Evolutionary conservation across 1,284 basidiomycete species (phyloP).

Genomic region (Ceratobasidium sp.): DNA sequence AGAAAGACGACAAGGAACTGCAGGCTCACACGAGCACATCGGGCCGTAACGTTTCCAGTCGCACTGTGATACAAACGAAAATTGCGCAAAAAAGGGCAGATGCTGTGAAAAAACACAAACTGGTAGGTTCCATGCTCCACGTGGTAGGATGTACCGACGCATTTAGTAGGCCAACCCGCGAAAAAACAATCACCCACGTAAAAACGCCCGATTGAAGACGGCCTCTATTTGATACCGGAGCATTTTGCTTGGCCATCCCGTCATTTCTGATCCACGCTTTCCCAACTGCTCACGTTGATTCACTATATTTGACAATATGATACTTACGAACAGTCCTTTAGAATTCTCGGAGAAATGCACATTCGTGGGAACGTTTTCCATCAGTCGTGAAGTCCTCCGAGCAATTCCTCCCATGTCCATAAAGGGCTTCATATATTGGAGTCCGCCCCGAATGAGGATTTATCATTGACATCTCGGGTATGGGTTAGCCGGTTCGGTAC

Average conservation of each 20-base stretch:
- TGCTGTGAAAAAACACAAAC: conserved; percentile 34
- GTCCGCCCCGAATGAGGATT: neutral
- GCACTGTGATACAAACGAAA: conserved; percentile 29
- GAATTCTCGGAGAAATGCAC: conserved; percentile 28
- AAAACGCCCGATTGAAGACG: neutral
- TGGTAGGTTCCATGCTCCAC: conserved; percentile 7
- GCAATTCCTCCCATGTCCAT: neutral
- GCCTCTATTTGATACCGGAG: neutral
- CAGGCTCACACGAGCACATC: neutral
- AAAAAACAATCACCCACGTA: neutral
- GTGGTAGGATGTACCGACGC: neutral
- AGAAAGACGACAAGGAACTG: neutral
- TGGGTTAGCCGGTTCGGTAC: conserved; percentile 30
- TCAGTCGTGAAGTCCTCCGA: conserved; percentile 30
- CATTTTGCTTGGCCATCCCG: neutral
- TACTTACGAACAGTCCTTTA: conserved; percentile 29
- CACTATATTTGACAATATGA: conserved; percentile 7
- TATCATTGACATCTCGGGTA: conserved; percentile 26
- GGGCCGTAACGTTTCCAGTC: neutral
- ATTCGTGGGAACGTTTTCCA: conserved; percentile 33
- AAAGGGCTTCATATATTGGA: neutral
- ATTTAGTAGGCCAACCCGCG: neutral
- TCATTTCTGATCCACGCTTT: conserved; percentile 30
- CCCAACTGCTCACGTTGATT: conserved; percentile 29
- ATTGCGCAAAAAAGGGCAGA: conserved; percentile 12